Base-by-base conservation (phyloP, 1,284 basidiomycete species). In the Singerocomus rubriflavus region DNA sequence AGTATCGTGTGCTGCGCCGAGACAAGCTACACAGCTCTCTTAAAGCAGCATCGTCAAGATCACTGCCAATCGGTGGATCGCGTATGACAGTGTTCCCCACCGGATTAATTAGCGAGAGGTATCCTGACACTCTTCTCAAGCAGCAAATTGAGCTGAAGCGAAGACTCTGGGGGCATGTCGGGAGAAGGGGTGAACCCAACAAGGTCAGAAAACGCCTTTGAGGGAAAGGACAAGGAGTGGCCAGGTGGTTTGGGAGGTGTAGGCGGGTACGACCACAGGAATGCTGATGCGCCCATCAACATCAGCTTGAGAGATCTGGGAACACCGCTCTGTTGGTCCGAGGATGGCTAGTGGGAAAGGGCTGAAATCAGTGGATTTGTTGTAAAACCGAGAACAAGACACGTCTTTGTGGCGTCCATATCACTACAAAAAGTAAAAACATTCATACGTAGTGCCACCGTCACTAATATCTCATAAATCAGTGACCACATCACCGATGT, bases 21-120 rank as follows among this genome's bases (percentile, higher is more conserved):
- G 13, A 10, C 12, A 33, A 36, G 21, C 17, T 14, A 26, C 41
- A 44, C 26, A 32, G 31, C 21, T 44, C 34, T 39, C 26, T 11
- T 21, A 36, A 37, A 37, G 14, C 8, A 14, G 30, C 27, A 26
- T 43, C 37, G 29, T 45, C 45, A 42, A 34, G 36, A 45, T 43
- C 56, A 57, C 36, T 50, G 51, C 54, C 50, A 47, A 33, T 48
- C 39, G 27, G 53, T n/a, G 27, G 25, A 40, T 34, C 32, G 33
- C 27, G 25, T 17, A 14, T 27, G 26, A 21, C 21, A 4, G 37
- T 34, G 9, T 38, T 44, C 16, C 44, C 27, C 38, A 52, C 34
- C 11, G 21, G 25, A 13, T 29, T 36, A 6, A 21, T 21, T 21
- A 21, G 21, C 21, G 21, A 21, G 21, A 21, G 13, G 30, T 2